phyloP scores from a whole-genome alignment of 2,329 filamentous ascomycete species.

The Ceratocystis lukuohia region DNA sequence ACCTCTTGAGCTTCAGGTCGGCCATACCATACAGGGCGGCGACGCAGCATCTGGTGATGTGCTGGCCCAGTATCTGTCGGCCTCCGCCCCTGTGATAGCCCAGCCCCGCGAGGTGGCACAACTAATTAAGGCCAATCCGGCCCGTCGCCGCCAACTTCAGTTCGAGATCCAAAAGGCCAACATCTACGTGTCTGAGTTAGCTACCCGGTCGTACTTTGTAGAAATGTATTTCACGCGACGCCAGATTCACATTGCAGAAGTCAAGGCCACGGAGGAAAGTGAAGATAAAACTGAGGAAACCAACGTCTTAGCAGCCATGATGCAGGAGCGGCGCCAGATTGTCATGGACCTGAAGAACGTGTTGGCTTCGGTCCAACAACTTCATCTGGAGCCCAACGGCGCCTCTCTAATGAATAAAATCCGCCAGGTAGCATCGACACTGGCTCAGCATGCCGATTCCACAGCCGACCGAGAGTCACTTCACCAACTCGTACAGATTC shows the following conservation, averaged over 20 bases:
- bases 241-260: slow-evolving; percentile 42
- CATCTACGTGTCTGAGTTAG: slow-evolving; percentile 68
- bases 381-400: slow-evolving; percentile 66
- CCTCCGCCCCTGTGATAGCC: slow-evolving; percentile 33
- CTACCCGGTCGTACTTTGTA: slow-evolving; percentile 71
- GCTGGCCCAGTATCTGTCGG: slow-evolving; percentile 25
- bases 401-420: slow-evolving; percentile 66
- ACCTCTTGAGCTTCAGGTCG: slow-evolving; percentile 53
- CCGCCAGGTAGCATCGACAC: slow-evolving; percentile 66
- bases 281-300: slow-evolving; percentile 31
- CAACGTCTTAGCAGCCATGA: slow-evolving; percentile 50
- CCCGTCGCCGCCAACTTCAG: slow-evolving; percentile 47
- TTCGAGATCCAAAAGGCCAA: slow-evolving; percentile 89
- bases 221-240: slow-evolving; percentile 72
- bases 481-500: slow-evolving; percentile 15
- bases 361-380: slow-evolving; percentile 63
- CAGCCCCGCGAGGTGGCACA: slow-evolving; percentile 36
- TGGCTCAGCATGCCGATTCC: slow-evolving; percentile 40
- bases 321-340: slow-evolving; percentile 64
- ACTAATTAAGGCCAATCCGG: slow-evolving; percentile 36
- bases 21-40: slow-evolving; percentile 27
- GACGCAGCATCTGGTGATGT: slow-evolving; percentile 22
- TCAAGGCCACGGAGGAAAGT: slow-evolving; percentile 28
- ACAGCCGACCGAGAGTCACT: slow-evolving; percentile 13
- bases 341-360: slow-evolving; percentile 66